Conservation (phyloP, 768 basidiomycete species). For the Mycena crocata region DNA sequence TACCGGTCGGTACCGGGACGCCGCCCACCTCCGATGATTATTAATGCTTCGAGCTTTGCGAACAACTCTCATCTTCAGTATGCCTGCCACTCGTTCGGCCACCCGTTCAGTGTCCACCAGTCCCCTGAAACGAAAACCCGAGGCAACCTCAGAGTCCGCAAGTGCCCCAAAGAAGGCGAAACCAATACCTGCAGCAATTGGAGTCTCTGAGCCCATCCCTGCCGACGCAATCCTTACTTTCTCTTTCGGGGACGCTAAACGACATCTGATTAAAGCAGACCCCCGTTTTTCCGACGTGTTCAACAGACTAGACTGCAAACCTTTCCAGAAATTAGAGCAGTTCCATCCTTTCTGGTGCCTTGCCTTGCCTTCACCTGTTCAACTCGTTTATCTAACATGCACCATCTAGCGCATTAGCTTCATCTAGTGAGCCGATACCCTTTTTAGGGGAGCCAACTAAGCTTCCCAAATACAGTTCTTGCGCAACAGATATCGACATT, state of each 20-base stretch:
- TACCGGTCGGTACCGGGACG: too few species aligned
- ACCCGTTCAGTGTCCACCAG: slow-evolving; percentile 37
- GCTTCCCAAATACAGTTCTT: slow-evolving; percentile 19
- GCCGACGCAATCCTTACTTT: slow-evolving; percentile 71
- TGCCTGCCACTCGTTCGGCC: slow-evolving; percentile 52
- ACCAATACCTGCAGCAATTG: slow-evolving; percentile 22
- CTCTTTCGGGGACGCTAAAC: slow-evolving; percentile 79
- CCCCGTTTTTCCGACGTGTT: slow-evolving; percentile 80
- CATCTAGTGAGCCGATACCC: slow-evolving; percentile 64
- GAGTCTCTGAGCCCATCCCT: slow-evolving; percentile 58
- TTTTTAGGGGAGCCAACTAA: not conserved
- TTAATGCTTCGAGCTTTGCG: slow-evolving; percentile 2
- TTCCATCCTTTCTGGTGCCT: slow-evolving; percentile 86
- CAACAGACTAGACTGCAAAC: slow-evolving; percentile 72
- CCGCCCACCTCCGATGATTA: not conserved
- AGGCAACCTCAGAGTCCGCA: slow-evolving; percentile 7
- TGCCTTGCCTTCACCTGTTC: not conserved
- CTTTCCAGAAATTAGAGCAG: slow-evolving; percentile 78
- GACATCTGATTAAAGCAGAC: slow-evolving; percentile 76
- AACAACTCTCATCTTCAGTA: slow-evolving; percentile 28
- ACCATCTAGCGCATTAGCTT: slow-evolving; percentile 67
- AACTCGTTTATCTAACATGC: not conserved
- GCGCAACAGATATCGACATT: slow-evolving; percentile 89
- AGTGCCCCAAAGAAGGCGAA: slow-evolving; percentile 37
- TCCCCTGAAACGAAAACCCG: slow-evolving; percentile 22